Evolutionary conservation across 2,329 filamentous ascomycete species (phyloP).

Genomic region (Curvularia sp.): DNA sequence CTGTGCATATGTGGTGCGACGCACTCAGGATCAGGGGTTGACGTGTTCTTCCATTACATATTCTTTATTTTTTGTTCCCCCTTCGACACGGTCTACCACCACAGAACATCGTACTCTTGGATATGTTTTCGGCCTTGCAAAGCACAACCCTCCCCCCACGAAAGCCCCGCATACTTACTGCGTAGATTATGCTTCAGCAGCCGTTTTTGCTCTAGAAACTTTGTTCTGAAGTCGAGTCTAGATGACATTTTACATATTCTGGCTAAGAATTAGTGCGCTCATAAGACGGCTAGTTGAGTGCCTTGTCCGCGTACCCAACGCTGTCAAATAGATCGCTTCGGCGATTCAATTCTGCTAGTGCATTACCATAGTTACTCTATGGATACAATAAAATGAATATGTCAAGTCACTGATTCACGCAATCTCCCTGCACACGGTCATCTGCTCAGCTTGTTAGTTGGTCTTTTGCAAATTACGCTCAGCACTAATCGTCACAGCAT

Average conservation of each 20-base stretch:
- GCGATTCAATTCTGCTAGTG: not conserved
- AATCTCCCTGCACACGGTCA: not conserved
- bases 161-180: not conserved
- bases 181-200: not conserved
- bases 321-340: not conserved
- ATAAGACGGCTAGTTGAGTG: not conserved
- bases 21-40: constrained; percentile 38
- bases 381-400: not conserved
- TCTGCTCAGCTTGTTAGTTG: not conserved
- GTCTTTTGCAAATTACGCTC: not conserved
- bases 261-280: not conserved
- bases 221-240: too few species aligned
- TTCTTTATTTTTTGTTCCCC: not conserved
- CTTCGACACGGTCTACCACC: too few species aligned
- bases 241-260: not conserved
- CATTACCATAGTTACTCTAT: not conserved
- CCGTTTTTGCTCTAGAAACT: not conserved
- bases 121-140: too few species aligned
- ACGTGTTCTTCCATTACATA: not conserved
- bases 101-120: too few species aligned
- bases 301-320: not conserved
- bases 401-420: not conserved
- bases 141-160: too few species aligned
- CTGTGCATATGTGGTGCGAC: constrained; percentile 47
- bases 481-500: not conserved